These are phyloP conservation scores for Myxozyma vanderwaltii DNA, from an alignment of 805 yeast species.

Conservation along the genomic window DNA sequence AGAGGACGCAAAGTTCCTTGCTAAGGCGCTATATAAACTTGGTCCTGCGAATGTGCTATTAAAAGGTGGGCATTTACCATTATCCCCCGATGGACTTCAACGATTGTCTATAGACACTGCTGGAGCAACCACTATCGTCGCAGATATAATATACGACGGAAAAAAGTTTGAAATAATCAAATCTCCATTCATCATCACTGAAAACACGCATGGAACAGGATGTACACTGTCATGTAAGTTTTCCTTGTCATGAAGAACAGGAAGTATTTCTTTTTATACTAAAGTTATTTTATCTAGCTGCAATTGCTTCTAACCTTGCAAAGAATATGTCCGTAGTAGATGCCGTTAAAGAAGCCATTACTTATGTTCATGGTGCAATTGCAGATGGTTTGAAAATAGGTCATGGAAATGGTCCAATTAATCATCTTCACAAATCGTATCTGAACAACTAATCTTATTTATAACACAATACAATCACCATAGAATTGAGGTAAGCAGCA, in stretches of 20 bases:
- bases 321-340: conserved; percentile 50
- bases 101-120: conserved; percentile 13
- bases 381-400: conserved; percentile 51
- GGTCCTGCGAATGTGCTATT: conserved; percentile 60
- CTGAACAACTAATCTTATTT: neutral
- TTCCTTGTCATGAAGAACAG: neutral
- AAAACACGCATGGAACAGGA: conserved; percentile 85
- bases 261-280: neutral
- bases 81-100: conserved; percentile 15
- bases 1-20: conserved; percentile 48
- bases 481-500: too few species aligned
- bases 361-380: conserved; percentile 69
- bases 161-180: conserved; percentile 48
- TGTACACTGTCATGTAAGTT: conserved; percentile 65
- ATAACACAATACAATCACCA: too few species aligned
- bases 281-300: conserved; percentile 44
- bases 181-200: conserved; percentile 51
- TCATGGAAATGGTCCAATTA: conserved; percentile 71
- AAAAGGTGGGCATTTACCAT: conserved; percentile 77
- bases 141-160: conserved; percentile 58
- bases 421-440: conserved; percentile 49
- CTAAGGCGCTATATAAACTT: conserved; percentile 45
- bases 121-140: conserved; percentile 43
- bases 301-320: conserved; percentile 77
- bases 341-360: conserved; percentile 60